These are phyloP conservation scores for Elongisporangium senticosum DNA, from an alignment of 352 stramenopile genomes.

Conservation along the genomic window DNA sequence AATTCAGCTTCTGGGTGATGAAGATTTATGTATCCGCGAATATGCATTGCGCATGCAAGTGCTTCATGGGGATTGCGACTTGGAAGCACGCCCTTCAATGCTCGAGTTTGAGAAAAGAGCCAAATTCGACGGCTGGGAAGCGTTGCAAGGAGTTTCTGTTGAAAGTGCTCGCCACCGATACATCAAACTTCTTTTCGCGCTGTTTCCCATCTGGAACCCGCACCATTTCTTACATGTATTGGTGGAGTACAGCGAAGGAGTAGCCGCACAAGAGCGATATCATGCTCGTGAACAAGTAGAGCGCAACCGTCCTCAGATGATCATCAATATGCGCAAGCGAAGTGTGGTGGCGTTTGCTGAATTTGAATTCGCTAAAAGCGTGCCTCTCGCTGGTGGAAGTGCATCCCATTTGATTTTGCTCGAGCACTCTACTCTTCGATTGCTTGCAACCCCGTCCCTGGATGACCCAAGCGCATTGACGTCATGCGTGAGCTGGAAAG, in stretches of 20 bases:
- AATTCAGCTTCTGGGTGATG: conserved; percentile 43
- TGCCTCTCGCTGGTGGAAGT: conserved; percentile 31
- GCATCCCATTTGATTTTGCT: conserved; percentile 52
- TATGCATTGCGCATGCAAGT: conserved; percentile 78
- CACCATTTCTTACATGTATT: conserved; percentile 43
- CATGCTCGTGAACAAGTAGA: conserved; percentile 14
- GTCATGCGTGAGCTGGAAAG: conserved; percentile 50
- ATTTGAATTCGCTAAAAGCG: conserved; percentile 57
- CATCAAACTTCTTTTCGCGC: conserved; percentile 68
- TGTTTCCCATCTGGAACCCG: conserved; percentile 71
- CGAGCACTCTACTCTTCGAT: conserved; percentile 38
- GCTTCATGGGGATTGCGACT: conserved; percentile 61
- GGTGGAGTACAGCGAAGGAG: conserved; percentile 25
- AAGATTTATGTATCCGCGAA: conserved; percentile 70
- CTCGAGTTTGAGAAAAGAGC: conserved; percentile 64
- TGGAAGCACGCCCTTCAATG: conserved; percentile 42
- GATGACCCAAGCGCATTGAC: conserved; percentile 62
- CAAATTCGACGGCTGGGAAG: conserved; percentile 74
- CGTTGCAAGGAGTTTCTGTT: conserved; percentile 41
- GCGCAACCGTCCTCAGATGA: conserved; percentile 16
- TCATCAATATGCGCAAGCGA: conserved; percentile 20
- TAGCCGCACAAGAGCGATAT: conserved; percentile 18
- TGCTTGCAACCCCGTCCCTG: conserved; percentile 41
- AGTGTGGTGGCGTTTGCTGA: conserved; percentile 40
- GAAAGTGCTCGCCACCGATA: conserved; percentile 61